Evolutionary conservation across 306 rosid species (phyloP).

Genomic region (Lablab purpureus): DNA sequence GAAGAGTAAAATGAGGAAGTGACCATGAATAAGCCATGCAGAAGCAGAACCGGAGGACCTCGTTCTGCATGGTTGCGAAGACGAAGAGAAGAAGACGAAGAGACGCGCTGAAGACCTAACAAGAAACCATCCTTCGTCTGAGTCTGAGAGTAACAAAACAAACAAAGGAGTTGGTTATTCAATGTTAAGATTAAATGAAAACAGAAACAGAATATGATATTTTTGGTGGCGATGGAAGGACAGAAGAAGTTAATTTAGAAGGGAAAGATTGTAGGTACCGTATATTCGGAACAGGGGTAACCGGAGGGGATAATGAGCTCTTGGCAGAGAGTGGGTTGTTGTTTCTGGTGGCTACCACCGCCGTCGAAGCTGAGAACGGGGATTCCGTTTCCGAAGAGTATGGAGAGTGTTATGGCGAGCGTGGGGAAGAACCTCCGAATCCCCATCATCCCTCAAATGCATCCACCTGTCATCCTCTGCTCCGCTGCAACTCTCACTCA

Average conservation of each 20-base stretch:
- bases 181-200: background rate
- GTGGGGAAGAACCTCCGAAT: constrained; percentile 38
- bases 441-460: constrained; percentile 17
- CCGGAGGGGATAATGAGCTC: constrained; percentile 75
- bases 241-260: too few relatives aligned
- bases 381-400: constrained; percentile 40
- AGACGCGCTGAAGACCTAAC: constrained; percentile 85
- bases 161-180: background rate
- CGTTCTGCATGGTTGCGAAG: constrained; percentile 42
- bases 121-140: constrained; percentile 83
- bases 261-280: constrained; percentile 41
- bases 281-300: constrained; percentile 79
- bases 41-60: constrained; percentile 85
- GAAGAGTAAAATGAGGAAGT: constrained; percentile 15
- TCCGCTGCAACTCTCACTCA: background rate
- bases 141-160: constrained; percentile 52
- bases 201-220: background rate
- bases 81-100: constrained; percentile 57
- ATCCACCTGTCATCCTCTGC: constrained; percentile 27
- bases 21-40: constrained; percentile 84
- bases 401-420: constrained; percentile 46
- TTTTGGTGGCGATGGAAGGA: too few relatives aligned
- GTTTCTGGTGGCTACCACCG: constrained; percentile 38
- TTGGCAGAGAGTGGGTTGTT: constrained; percentile 56
- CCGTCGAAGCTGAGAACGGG: constrained; percentile 41